Evolutionary conservation across 1,284 basidiomycete species (phyloP).

Genomic region (Malassezia yamatoensis): DNA sequence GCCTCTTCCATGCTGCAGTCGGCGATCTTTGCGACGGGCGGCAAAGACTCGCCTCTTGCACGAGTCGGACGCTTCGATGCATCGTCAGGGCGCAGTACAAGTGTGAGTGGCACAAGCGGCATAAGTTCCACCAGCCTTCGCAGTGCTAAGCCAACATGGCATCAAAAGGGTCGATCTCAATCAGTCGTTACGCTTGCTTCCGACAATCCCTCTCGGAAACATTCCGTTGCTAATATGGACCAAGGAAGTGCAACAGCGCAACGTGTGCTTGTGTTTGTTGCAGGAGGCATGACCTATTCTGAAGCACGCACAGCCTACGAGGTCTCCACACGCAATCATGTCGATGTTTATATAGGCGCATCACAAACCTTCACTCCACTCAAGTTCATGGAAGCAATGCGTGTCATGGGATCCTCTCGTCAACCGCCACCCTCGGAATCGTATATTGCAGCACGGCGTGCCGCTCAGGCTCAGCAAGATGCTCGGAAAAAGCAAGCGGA

Average conservation of each 20-base stretch:
- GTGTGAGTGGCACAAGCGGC: neutral
- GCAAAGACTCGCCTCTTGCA: slow-evolving; percentile 23
- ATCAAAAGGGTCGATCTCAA: slow-evolving; percentile 17
- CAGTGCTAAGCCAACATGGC: slow-evolving; percentile 21
- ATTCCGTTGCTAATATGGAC: neutral
- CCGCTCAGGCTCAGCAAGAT: slow-evolving; percentile 4
- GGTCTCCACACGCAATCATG: slow-evolving; percentile 63
- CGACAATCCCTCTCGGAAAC: neutral
- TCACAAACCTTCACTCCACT: slow-evolving; percentile 77
- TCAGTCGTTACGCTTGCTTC: slow-evolving; percentile 2
- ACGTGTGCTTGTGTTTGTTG: slow-evolving; percentile 80
- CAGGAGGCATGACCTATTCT: slow-evolving; percentile 91
- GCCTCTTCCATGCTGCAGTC: slow-evolving; percentile 16
- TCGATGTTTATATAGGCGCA: slow-evolving; percentile 86
- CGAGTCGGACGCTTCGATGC: slow-evolving; percentile 17
- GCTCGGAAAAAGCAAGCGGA: neutral
- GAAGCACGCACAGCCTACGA: slow-evolving; percentile 83
- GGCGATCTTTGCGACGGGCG: slow-evolving; percentile 17
- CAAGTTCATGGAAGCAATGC: slow-evolving; percentile 73
- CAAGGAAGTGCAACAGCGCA: slow-evolving; percentile 57
- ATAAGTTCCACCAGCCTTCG: slow-evolving; percentile 14
- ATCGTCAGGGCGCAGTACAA: slow-evolving; percentile 4
- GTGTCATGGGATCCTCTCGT: slow-evolving; percentile 48
- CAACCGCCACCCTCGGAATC: slow-evolving; percentile 7
- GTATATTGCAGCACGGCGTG: slow-evolving; percentile 20